Conservation (phyloP, 2,329 filamentous ascomycete species). For the Alternaria arbusti region DNA sequence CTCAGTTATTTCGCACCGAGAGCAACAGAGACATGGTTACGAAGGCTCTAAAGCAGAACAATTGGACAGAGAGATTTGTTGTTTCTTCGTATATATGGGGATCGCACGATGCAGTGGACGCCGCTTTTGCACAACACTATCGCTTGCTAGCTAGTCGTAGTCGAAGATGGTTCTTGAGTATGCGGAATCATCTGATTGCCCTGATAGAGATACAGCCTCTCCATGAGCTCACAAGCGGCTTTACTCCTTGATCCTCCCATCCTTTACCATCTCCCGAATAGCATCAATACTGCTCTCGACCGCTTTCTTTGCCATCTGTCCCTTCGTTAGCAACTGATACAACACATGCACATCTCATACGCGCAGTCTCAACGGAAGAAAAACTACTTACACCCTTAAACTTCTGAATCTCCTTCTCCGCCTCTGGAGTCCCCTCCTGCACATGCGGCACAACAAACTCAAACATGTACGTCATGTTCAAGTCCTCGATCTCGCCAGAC, state of each 20-base stretch:
- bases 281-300: constrained; percentile 53
- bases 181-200: neutral
- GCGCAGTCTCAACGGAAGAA: neutral
- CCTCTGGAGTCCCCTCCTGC: constrained; percentile 44
- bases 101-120: neutral
- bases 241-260: constrained; percentile 40
- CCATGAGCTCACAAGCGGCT: neutral
- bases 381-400: constrained; percentile 29
- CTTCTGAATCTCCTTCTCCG: constrained; percentile 32
- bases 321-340: constrained; percentile 6
- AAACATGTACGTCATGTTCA: constrained; percentile 57
- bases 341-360: neutral
- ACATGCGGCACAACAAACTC: constrained; percentile 49
- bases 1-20: neutral
- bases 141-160: neutral
- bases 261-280: constrained; percentile 52
- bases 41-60: neutral
- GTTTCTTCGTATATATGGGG: neutral
- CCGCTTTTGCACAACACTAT: neutral
- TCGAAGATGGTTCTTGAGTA: neutral
- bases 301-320: constrained; percentile 49
- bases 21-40: neutral
- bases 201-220: neutral
- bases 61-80: neutral
- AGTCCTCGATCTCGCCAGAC: constrained; percentile 38